Percentiles rank a stretch among this genome's conserved stretches.
Evolutionary conservation across 257 asterid genomes (phyloP).

Genomic region (Przewalskia tangutica): DNA sequence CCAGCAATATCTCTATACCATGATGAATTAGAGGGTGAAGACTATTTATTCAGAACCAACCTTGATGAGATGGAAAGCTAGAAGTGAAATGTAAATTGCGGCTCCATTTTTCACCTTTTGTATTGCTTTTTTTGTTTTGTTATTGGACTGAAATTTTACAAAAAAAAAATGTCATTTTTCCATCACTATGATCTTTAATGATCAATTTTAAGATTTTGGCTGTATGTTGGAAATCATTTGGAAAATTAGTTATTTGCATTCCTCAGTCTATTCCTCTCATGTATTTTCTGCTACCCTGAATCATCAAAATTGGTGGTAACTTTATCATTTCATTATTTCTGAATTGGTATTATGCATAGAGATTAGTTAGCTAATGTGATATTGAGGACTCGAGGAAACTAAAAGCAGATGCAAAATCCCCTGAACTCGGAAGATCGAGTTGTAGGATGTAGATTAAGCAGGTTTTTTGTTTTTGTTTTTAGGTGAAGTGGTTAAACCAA

Average conservation of each 20-base stretch:
- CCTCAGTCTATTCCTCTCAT: background rate
- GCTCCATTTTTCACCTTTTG: background rate
- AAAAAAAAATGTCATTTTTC: background rate
- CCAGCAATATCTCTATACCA: constrained; percentile 56
- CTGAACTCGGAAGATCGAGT: no score
- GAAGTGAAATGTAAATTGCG: background rate
- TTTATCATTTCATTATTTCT: background rate
- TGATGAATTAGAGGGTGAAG: constrained; percentile 80
- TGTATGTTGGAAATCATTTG: background rate
- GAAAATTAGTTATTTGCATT: background rate
- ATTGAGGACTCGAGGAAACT: no score
- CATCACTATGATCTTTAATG: background rate
- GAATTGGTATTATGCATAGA: no score
- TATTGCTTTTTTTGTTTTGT: background rate
- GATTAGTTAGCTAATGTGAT: no score
- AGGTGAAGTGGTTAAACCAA: constrained; percentile 25
- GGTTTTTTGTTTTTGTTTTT: no score
- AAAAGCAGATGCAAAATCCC: no score
- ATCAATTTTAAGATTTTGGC: background rate
- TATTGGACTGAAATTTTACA: background rate
- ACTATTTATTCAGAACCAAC: constrained; percentile 60
- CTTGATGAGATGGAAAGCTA: constrained; percentile 41
- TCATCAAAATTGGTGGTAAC: background rate
- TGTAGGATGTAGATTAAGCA: no score
- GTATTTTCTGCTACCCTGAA: background rate